These are phyloP conservation scores for Claviceps spartinae DNA, from an alignment of 2,329 filamentous ascomycete species.

Conservation along the genomic window DNA sequence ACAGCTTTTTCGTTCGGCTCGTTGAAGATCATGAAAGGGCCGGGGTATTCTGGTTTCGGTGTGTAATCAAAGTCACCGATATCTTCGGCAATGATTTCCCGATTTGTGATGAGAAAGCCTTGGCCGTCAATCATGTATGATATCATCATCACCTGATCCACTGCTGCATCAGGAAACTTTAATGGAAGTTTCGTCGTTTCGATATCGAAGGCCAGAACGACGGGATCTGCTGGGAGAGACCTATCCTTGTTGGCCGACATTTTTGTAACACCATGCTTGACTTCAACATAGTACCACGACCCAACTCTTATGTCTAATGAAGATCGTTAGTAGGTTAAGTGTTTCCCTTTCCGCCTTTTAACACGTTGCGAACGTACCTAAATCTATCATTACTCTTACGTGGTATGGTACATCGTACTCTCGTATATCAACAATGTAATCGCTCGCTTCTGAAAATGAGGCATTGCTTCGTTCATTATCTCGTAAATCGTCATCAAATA, in stretches of 20 bases:
- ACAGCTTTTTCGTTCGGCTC: constrained; percentile 83
- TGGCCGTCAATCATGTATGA: constrained; percentile 99
- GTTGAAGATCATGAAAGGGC: constrained; percentile 96
- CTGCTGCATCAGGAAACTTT: constrained; percentile 88
- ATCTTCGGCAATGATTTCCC: constrained; percentile 94
- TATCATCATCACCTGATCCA: constrained; percentile 99
- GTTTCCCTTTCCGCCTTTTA: background rate
- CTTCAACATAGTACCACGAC: constrained; percentile 93
- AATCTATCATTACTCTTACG: constrained; percentile 94
- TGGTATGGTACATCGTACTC: constrained; percentile 99
- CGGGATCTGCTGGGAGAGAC: constrained; percentile 79
- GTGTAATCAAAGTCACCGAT: constrained; percentile 98
- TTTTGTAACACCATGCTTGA: constrained; percentile 79
- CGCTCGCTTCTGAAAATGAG: constrained; percentile 74
- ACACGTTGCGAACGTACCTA: constrained; percentile 38
- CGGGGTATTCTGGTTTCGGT: constrained; percentile 88
- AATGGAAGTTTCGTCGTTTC: constrained; percentile 91
- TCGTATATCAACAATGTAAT: constrained; percentile 95
- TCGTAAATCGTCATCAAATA: constrained; percentile 85
- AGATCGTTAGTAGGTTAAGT: constrained; percentile 11
- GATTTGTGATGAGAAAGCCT: constrained; percentile 93
- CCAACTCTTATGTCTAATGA: constrained; percentile 75
- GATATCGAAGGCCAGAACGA: constrained; percentile 99
- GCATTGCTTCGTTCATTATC: constrained; percentile 67
- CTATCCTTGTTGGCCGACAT: constrained; percentile 76